Evolutionary conservation across 495 filamentous ascomycete genomes (phyloP), one percentile per base, ranked within the genome.

Genomic region (Geoglossum glabrum): DNA sequence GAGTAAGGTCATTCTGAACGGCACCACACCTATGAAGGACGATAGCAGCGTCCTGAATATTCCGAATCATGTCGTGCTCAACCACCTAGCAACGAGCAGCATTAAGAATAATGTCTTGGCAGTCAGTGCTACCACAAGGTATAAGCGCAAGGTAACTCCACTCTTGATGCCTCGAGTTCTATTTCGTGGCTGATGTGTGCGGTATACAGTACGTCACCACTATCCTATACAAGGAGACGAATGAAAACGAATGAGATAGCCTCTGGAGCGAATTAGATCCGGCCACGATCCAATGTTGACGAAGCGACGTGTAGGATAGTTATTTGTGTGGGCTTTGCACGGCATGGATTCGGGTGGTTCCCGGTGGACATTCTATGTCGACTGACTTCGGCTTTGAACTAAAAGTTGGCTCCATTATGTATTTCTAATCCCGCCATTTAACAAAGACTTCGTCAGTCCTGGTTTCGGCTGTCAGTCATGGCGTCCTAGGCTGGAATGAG

Each of bases 51-150:
- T 98, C 46, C 70, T 98, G 40, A 89, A 82, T 55, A 89, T 95
- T 73, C 92, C 92, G 15, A 98, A 97, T 63, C 92, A 98, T 62
- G 95, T 92, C 1, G 87, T 98, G 27, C 71, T 98, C 62, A 98
- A 98, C 62, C 92, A 98, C 68, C 73, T 98, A 50, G 90, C 90
- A n/a, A 98, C 92, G 3, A 95, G 89, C 73, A 95, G 89, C 69
- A 98, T 98, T 69, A 96, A 95, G 70, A 86, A 94, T 59, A 85
- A 86, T 57, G 85, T 97, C 28, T 76, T 98, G 59, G 92, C 93
- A n/a, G 92, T 94, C 3, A 95, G 88, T 66, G 92, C 87, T 19
- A 98, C 92, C 17, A 98, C 93, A 21, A 78, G 92, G 71, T 97
- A 97, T 69, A 90, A 87, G 74, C 83, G 82, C 67, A 98, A 98